Percentiles rank a stretch among this genome's conserved stretches.
Evolutionary conservation across 352 stramenopile species (phyloP).

Genomic region (Globisporangium orthogonon): DNA sequence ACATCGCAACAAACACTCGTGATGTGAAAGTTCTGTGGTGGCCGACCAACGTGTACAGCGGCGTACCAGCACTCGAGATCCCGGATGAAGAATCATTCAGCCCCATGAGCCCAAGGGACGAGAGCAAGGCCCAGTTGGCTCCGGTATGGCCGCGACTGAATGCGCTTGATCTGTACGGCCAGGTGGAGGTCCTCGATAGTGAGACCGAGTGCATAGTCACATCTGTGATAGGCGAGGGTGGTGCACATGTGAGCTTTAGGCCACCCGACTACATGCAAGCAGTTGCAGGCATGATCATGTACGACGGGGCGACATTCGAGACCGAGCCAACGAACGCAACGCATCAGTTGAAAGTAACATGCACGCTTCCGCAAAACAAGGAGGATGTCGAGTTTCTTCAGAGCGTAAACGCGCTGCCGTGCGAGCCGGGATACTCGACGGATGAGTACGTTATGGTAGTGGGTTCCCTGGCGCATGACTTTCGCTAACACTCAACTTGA

Average conservation of each 20-base stretch:
- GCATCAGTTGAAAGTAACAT: conserved; percentile 41
- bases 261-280: conserved; percentile 23
- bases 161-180: conserved; percentile 48
- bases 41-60: conserved; percentile 37
- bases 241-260: conserved; percentile 20
- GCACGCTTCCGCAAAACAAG: conserved; percentile 21
- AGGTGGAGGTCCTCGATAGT: conserved; percentile 55
- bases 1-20: conserved; percentile 54
- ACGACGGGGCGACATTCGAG: conserved; percentile 26
- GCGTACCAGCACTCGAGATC: conserved; percentile 27
- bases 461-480: neutral
- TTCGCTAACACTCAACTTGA: neutral
- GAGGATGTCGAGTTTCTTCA: conserved; percentile 25
- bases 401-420: conserved; percentile 28
- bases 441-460: conserved; percentile 20
- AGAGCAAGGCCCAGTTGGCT: conserved; percentile 18
- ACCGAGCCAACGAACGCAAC: conserved; percentile 17
- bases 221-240: conserved; percentile 2
- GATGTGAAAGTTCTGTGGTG: conserved; percentile 53
- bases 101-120: conserved; percentile 15
- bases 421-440: conserved; percentile 35
- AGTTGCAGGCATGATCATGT: conserved; percentile 30
- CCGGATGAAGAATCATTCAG: conserved; percentile 48
- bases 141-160: conserved; percentile 52
- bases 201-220: conserved; percentile 31